Conservation (phyloP, 208 protist species). For the Trypanosomatidae sp. region DNA sequence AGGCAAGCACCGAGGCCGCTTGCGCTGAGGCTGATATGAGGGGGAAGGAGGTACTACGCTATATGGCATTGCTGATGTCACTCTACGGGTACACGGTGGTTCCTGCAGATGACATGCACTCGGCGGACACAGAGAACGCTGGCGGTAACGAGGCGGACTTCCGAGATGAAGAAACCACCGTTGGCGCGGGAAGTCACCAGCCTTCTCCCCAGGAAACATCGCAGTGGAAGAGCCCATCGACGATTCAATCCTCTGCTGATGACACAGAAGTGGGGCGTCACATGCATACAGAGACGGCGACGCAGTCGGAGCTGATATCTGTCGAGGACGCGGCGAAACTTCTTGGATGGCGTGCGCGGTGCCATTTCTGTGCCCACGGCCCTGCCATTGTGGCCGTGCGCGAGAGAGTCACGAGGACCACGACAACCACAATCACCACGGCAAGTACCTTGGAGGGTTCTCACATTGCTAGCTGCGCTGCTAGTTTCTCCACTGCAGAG, state of each 20-base stretch:
- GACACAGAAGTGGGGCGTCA: background rate
- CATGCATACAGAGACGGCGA: constrained; percentile 4
- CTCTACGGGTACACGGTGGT: constrained; percentile 28
- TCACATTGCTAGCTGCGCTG: no score
- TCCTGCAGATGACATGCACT: background rate
- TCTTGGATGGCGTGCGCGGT: constrained; percentile 15
- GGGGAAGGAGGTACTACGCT: constrained; percentile 9
- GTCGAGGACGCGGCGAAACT: background rate
- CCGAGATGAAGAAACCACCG: background rate
- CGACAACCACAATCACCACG: constrained; percentile 12
- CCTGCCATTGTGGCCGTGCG: constrained; percentile 4
- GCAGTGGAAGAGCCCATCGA: background rate
- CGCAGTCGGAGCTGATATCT: constrained; percentile 6
- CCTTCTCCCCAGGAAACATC: background rate
- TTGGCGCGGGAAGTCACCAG: no score
- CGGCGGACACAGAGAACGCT: background rate
- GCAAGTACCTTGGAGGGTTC: background rate
- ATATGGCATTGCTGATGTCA: constrained; percentile 31
- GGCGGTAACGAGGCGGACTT: background rate
- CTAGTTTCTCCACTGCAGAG: background rate
- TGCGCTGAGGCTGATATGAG: background rate
- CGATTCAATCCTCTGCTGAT: background rate
- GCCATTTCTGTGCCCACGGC: constrained; percentile 19
- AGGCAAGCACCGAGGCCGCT: background rate
- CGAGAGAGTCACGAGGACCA: constrained; percentile 12